Conservation (phyloP, 176 grass and related monocot species). For the Carex littledalei region DNA sequence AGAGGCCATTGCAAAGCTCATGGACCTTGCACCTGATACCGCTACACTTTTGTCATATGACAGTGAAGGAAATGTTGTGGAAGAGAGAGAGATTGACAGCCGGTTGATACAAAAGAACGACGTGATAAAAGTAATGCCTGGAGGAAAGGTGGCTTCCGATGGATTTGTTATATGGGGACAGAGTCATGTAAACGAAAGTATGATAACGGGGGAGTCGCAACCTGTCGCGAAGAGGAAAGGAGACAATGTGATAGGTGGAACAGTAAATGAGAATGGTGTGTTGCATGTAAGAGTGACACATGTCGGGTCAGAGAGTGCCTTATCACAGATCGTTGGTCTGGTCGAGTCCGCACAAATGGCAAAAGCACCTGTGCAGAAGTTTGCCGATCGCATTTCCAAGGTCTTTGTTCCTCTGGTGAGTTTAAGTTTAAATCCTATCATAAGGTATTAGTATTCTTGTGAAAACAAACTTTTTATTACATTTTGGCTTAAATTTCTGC, state of each 20-base stretch:
- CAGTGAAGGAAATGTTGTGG: slow-evolving; percentile 45
- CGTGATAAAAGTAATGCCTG: slow-evolving; percentile 80
- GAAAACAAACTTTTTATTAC: background rate
- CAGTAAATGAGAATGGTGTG: slow-evolving; percentile 93
- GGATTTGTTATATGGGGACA: slow-evolving; percentile 93
- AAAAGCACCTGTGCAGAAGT: slow-evolving; percentile 93
- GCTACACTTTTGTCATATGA: slow-evolving; percentile 58
- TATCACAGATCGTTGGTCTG: slow-evolving; percentile 83
- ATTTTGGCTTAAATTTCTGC: background rate
- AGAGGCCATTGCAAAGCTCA: slow-evolving; percentile 88
- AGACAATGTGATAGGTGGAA: slow-evolving; percentile 80
- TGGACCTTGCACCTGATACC: slow-evolving; percentile 86
- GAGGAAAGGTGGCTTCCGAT: slow-evolving; percentile 87
- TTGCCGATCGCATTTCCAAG: slow-evolving; percentile 87
- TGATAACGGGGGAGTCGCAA: slow-evolving; percentile 87
- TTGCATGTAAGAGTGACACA: slow-evolving; percentile 78
- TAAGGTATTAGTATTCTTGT: background rate
- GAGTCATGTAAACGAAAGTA: slow-evolving; percentile 97
- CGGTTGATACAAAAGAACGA: slow-evolving; percentile 97
- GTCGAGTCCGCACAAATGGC: slow-evolving; percentile 95
- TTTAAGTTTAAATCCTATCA: slow-evolving; percentile 10
- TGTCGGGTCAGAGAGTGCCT: slow-evolving; percentile 84
- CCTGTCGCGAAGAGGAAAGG: slow-evolving; percentile 87
- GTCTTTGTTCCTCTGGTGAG: slow-evolving; percentile 85
- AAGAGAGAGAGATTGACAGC: slow-evolving; percentile 80